Conservation (phyloP, 2,329 filamentous ascomycete genomes). For the Botrytis fabae region DNA sequence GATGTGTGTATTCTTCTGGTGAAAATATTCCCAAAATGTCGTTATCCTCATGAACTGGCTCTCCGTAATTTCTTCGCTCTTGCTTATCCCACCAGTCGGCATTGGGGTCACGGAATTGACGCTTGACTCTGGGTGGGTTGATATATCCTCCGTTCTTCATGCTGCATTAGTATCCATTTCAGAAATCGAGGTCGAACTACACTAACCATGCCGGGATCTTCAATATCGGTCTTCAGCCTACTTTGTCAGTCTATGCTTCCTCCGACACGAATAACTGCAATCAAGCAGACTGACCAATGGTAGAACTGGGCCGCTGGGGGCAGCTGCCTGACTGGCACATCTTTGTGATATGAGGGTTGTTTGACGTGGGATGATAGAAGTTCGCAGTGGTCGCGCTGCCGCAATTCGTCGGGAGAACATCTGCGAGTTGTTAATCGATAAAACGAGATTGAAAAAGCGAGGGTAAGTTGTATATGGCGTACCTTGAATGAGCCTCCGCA, state of each 20-base stretch:
- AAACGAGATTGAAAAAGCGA: not conserved
- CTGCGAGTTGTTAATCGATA: conserved; percentile 42
- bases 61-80: conserved; percentile 94
- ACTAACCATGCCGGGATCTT: conserved; percentile 68
- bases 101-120: conserved; percentile 89
- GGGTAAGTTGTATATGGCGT: not conserved
- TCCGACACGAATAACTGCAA: not conserved
- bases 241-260: conserved; percentile 29
- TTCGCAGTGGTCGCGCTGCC: conserved; percentile 51
- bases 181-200: not conserved
- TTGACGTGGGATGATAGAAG: conserved; percentile 49
- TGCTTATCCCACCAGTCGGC: conserved; percentile 97
- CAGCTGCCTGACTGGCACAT: conserved; percentile 33
- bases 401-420: conserved; percentile 63
- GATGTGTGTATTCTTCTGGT: conserved; percentile 84
- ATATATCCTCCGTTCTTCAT: conserved; percentile 78
- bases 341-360: conserved; percentile 58
- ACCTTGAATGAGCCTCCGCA: conserved; percentile 21
- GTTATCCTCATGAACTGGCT: conserved; percentile 95
- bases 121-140: conserved; percentile 78
- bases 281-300: conserved; percentile 33
- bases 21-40: conserved; percentile 90
- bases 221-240: conserved; percentile 49
- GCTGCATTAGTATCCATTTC: conserved; percentile 24
- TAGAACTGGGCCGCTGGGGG: conserved; percentile 31